Conservation (phyloP, 1,139 yeast species). For the Saccharomyces uvarum region DNA sequence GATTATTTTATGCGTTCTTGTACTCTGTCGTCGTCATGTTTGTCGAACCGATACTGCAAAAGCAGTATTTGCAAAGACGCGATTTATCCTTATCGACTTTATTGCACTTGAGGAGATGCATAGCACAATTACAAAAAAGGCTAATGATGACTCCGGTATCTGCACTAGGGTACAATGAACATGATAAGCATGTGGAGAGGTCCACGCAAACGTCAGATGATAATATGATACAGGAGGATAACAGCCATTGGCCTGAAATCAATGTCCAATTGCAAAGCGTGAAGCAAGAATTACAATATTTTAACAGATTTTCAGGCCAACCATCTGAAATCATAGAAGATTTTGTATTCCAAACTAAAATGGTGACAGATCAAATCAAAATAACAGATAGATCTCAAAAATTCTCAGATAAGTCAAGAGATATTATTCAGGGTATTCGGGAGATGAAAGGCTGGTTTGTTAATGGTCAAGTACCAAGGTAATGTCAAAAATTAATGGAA, state of each 20-base stretch:
- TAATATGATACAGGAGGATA: constrained; percentile 26
- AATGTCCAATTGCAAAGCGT: constrained; percentile 13
- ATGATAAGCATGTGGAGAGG: constrained; percentile 30
- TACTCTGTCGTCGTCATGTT: constrained; percentile 21
- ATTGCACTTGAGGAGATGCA: constrained; percentile 20
- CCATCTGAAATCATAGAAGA: constrained; percentile 12
- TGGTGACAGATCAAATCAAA: constrained; percentile 16
- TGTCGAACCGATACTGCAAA: constrained; percentile 30
- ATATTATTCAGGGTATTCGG: constrained; percentile 16
- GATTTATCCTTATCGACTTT: constrained; percentile 21
- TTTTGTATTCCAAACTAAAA: constrained; percentile 18
- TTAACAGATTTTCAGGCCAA: constrained; percentile 7
- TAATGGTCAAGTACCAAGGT: constrained; percentile 22
- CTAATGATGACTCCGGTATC: constrained; percentile 31
- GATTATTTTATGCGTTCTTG: constrained; percentile 19
- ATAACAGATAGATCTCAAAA: constrained; percentile 7
- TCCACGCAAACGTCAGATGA: constrained; percentile 24
- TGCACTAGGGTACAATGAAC: constrained; percentile 37
- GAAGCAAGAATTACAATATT: constrained; percentile 11
- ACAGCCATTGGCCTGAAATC: constrained; percentile 35
- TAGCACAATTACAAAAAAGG: constrained; percentile 16
- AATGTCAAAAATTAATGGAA: not conserved
- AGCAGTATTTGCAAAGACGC: constrained; percentile 28
- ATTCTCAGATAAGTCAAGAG: constrained; percentile 4
- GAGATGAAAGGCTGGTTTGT: constrained; percentile 31